Evolutionary conservation across 2,329 filamentous ascomycete genomes (phyloP).

Genomic region (Colletotrichum theobromicola): DNA sequence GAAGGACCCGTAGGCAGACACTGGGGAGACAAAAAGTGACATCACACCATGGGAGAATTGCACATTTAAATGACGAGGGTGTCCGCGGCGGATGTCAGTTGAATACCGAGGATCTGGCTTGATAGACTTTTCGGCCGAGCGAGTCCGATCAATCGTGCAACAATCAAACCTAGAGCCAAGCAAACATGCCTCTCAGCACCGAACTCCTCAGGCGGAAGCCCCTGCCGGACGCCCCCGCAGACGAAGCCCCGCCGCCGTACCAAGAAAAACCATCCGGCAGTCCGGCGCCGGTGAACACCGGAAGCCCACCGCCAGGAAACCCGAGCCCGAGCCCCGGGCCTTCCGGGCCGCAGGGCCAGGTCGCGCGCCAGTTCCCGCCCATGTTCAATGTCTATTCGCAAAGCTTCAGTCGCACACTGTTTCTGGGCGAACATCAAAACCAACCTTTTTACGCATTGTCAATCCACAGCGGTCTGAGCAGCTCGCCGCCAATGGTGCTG

Average conservation of each 20-base stretch:
- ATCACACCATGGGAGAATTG: not conserved
- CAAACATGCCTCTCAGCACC: not conserved
- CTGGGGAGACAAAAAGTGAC: not conserved
- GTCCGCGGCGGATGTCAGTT: not conserved
- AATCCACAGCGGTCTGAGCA: slow-evolving; percentile 11
- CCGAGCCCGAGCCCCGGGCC: not conserved
- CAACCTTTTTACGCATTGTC: slow-evolving; percentile 21
- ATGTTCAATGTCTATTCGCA: slow-evolving; percentile 23
- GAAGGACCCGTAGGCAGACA: not conserved
- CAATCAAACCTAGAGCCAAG: not conserved
- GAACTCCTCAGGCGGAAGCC: not conserved
- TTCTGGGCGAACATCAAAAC: slow-evolving; percentile 19
- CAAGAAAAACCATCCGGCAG: slow-evolving; percentile 1
- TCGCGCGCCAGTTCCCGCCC: slow-evolving; percentile 22
- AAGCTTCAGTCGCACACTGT: slow-evolving; percentile 19
- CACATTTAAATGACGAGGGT: not conserved
- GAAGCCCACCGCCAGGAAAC: not conserved
- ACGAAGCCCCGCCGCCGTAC: slow-evolving; percentile 18
- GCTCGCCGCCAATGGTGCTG: slow-evolving; percentile 21
- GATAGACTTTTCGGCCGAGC: not conserved
- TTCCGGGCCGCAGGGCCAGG: not conserved
- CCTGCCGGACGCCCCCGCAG: not conserved
- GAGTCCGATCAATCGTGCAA: not conserved
- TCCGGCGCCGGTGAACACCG: not conserved
- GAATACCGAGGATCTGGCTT: not conserved